Percentiles rank a stretch among this genome's conserved stretches.
These are phyloP conservation scores for Amylocystis lapponica DNA, from an alignment of 768 basidiomycete species.

Conservation along the genomic window DNA sequence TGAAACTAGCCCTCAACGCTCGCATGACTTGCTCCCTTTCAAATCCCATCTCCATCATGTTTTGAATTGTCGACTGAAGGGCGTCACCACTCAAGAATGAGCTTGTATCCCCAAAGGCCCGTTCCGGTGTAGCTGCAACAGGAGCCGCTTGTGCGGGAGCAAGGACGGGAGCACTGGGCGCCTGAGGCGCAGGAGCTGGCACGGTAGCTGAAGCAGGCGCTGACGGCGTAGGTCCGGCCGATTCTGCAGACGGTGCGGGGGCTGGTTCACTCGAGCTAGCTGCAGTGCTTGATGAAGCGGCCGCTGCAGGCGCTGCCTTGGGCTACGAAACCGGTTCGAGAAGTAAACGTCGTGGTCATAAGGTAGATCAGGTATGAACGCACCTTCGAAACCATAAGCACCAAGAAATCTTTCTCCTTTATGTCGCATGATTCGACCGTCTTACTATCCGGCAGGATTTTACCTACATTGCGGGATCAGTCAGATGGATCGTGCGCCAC, in stretches of 20 bases:
- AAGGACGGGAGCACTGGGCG: slow-evolving; percentile 29
- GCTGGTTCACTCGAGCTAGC: slow-evolving; percentile 27
- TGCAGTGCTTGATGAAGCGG: slow-evolving; percentile 26
- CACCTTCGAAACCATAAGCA: slow-evolving; percentile 99
- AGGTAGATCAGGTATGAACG: slow-evolving; percentile 9
- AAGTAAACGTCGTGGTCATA: neutral
- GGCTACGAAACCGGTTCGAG: slow-evolving; percentile 35
- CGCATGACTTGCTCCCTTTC: slow-evolving; percentile 75
- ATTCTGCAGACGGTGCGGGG: slow-evolving; percentile 25
- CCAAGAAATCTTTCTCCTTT: slow-evolving; percentile 98
- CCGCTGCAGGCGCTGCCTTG: slow-evolving; percentile 41
- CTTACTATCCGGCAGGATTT: slow-evolving; percentile 86
- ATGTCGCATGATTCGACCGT: slow-evolving; percentile 83
- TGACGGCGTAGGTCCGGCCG: slow-evolving; percentile 32
- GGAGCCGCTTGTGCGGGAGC: slow-evolving; percentile 26
- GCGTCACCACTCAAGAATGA: slow-evolving; percentile 74
- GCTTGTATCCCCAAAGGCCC: slow-evolving; percentile 39
- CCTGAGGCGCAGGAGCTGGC: slow-evolving; percentile 28
- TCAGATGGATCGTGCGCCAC: slow-evolving; percentile 6
- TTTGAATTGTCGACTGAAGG: slow-evolving; percentile 70
- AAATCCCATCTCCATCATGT: slow-evolving; percentile 96
- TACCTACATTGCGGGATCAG: slow-evolving; percentile 47
- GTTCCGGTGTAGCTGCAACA: slow-evolving; percentile 26
- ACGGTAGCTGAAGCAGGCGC: no score
- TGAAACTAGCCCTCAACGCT: slow-evolving; percentile 89